These are phyloP conservation scores for Hyaloscypha variabilis DNA, from an alignment of 495 filamentous ascomycete genomes.

Conservation along the genomic window DNA sequence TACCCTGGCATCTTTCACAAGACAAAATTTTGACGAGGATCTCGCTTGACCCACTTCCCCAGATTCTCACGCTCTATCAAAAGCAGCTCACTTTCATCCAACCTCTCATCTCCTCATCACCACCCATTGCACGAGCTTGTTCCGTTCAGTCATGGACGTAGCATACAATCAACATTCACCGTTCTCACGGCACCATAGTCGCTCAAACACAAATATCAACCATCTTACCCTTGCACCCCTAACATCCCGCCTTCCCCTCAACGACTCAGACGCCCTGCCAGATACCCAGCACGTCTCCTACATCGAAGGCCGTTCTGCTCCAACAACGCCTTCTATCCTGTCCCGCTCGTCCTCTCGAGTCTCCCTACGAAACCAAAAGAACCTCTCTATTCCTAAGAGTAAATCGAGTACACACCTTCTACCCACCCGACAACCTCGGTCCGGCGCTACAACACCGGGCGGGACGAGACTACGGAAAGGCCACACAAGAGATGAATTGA, in stretches of 20 bases:
- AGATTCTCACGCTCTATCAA: slow-evolving; percentile 17
- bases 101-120: background rate
- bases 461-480: slow-evolving; percentile 16
- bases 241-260: slow-evolving; percentile 61
- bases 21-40: slow-evolving; percentile 25
- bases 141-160: slow-evolving; percentile 45
- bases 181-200: slow-evolving; percentile 47
- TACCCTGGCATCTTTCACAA: slow-evolving; percentile 16
- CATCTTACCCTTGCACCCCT: slow-evolving; percentile 66
- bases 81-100: slow-evolving; percentile 2
- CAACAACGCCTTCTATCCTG: slow-evolving; percentile 59
- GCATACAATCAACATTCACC: slow-evolving; percentile 55
- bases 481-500: slow-evolving; percentile 13
- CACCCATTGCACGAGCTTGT: background rate
- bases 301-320: slow-evolving; percentile 55
- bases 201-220: slow-evolving; percentile 48
- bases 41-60: slow-evolving; percentile 23
- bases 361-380: slow-evolving; percentile 26
- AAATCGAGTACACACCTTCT: slow-evolving; percentile 43
- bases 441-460: slow-evolving; percentile 20
- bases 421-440: slow-evolving; percentile 22
- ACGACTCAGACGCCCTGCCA: slow-evolving; percentile 48
- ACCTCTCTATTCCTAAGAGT: slow-evolving; percentile 28
- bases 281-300: slow-evolving; percentile 44
- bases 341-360: slow-evolving; percentile 48